Conservation (phyloP, 202 grass and related monocot genomes). For the Carex arenaria region DNA sequence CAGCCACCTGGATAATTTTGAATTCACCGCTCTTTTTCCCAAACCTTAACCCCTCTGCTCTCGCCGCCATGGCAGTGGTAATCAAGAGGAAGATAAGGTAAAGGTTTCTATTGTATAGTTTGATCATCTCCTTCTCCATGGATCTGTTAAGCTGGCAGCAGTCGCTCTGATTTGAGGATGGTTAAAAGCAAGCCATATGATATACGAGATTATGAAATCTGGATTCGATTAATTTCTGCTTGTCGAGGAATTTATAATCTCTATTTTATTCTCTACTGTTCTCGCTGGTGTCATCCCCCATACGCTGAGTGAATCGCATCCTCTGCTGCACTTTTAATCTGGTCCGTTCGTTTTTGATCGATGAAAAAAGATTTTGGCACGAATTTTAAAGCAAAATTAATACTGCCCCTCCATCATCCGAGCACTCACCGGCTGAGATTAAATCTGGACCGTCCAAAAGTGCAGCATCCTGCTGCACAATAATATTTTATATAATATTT, state of each 20-base stretch:
- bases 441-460: too few relatives aligned
- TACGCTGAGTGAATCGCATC: too few relatives aligned
- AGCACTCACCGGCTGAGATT: too few relatives aligned
- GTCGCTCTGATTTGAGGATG: too few relatives aligned
- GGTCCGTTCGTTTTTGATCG: too few relatives aligned
- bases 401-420: too few relatives aligned
- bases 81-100: not conserved
- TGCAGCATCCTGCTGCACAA: too few relatives aligned
- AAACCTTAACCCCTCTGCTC: constrained; percentile 40
- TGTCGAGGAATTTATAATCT: not conserved
- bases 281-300: too few relatives aligned
- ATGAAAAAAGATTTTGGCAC: too few relatives aligned
- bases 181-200: not conserved
- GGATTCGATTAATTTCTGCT: not conserved
- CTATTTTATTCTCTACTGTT: not conserved
- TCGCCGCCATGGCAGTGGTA: not conserved
- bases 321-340: too few relatives aligned
- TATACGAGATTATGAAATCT: not conserved
- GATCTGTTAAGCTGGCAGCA: not conserved
- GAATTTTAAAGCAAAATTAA: too few relatives aligned
- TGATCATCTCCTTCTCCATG: constrained; percentile 21
- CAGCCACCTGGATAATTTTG: constrained; percentile 94
- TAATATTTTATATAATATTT: too few relatives aligned
- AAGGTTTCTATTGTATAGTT: not conserved
- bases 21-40: constrained; percentile 46